A percentile compares a stretch with the other conserved stretches of the same genome.
These are phyloP conservation scores for Aspergillus alliaceus DNA, from an alignment of 2,329 filamentous ascomycete genomes.

Conservation along the genomic window DNA sequence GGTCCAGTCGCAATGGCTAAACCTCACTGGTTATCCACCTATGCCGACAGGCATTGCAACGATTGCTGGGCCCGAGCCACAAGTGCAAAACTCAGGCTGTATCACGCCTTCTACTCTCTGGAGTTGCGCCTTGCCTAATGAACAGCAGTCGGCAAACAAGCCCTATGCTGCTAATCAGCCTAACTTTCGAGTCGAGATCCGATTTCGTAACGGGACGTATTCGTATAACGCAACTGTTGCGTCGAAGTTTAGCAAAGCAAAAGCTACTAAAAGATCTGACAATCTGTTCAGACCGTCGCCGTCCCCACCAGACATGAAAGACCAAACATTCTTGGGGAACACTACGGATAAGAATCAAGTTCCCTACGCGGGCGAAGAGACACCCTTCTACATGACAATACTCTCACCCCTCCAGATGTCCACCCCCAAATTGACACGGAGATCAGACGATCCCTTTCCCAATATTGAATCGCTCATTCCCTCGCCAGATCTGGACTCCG, in stretches of 20 bases:
- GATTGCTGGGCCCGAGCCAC: constrained; percentile 70
- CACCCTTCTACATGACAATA: constrained; percentile 84
- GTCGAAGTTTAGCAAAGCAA: constrained; percentile 32
- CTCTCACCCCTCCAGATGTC: constrained; percentile 46
- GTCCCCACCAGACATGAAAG: constrained; percentile 55
- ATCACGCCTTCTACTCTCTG: constrained; percentile 72
- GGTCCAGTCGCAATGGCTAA: constrained; percentile 68
- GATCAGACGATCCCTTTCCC: constrained; percentile 21
- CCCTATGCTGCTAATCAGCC: constrained; percentile 69
- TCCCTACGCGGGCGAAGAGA: constrained; percentile 79
- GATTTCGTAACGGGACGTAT: constrained; percentile 56
- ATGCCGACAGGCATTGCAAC: constrained; percentile 83
- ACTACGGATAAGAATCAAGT: constrained; percentile 74
- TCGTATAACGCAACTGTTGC: constrained; percentile 62
- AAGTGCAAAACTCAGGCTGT: constrained; percentile 65
- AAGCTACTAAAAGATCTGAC: constrained; percentile 28
- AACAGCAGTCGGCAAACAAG: constrained; percentile 64
- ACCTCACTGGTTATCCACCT: constrained; percentile 80
- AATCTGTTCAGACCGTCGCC: constrained; percentile 46
- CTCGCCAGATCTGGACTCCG: constrained; percentile 52
- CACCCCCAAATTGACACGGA: constrained; percentile 41
- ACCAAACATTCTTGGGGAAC: constrained; percentile 80
- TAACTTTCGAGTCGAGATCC: constrained; percentile 76
- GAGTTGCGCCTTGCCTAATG: constrained; percentile 83
- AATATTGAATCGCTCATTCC: constrained; percentile 11